These are phyloP conservation scores for Odontarrhena argentea DNA, from an alignment of 345 rosid genomes.

Conservation along the genomic window DNA sequence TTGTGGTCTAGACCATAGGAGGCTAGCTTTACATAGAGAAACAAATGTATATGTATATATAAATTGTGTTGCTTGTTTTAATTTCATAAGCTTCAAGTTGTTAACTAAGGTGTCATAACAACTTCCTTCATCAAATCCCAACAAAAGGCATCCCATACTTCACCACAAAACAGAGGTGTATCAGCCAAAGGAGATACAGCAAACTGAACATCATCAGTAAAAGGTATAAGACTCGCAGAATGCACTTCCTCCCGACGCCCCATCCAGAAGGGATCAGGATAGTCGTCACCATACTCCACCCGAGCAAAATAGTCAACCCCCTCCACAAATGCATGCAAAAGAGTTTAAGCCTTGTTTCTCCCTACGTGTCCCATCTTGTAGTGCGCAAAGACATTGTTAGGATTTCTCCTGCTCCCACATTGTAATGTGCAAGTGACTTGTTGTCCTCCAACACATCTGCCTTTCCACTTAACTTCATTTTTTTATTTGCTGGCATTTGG, in stretches of 20 bases:
- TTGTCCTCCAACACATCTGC: no score
- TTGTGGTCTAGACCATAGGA: conserved; percentile 11
- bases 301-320: background rate
- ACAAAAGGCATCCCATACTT: no score
- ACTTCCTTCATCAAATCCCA: no score
- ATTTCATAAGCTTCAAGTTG: background rate
- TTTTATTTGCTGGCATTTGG: no score
- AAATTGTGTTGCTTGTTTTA: background rate
- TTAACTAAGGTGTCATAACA: background rate
- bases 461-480: no score
- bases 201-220: no score
- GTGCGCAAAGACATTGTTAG: conserved; percentile 49
- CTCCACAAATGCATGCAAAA: background rate
- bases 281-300: background rate
- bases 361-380: background rate
- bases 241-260: no score
- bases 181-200: no score
- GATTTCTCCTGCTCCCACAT: conserved; percentile 55
- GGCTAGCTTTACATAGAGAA: conserved; percentile 23
- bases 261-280: no score
- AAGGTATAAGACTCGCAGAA: no score
- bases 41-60: background rate
- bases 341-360: no score
- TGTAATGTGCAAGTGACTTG: conserved; percentile 62
- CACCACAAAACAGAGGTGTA: no score